These are phyloP conservation scores for Amylocarpus encephaloides DNA, from an alignment of 2,329 filamentous ascomycete genomes.

Conservation along the genomic window DNA sequence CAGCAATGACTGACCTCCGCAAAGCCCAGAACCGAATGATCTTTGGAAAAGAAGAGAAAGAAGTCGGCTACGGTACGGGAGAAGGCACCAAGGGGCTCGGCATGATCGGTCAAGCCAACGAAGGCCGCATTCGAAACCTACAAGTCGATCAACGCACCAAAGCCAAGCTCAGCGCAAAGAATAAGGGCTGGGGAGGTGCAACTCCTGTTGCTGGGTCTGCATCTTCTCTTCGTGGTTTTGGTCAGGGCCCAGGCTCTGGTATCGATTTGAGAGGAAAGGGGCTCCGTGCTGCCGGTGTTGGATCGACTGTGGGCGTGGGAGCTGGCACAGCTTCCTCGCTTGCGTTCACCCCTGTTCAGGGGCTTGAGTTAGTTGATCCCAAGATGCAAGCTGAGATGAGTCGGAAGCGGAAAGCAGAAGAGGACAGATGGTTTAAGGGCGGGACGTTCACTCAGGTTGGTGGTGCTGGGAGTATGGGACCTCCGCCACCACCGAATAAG, in stretches of 20 bases:
- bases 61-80: conserved; percentile 83
- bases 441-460: conserved; percentile 93
- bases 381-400: conserved; percentile 83
- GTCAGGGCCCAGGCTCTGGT: conserved; percentile 52
- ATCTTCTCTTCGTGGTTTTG: conserved; percentile 78
- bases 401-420: conserved; percentile 86
- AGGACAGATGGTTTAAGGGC: conserved; percentile 94
- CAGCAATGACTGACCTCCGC: conserved; percentile 91
- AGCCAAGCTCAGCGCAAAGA: conserved; percentile 90
- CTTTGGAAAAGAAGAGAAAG: conserved; percentile 91
- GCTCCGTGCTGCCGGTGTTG: conserved; percentile 77
- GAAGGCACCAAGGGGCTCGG: conserved; percentile 83
- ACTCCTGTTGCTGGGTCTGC: conserved; percentile 60
- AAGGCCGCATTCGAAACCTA: conserved; percentile 79
- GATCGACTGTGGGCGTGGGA: conserved; percentile 52
- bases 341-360: conserved; percentile 91
- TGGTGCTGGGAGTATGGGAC: conserved; percentile 65
- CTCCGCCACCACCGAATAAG: conserved; percentile 62
- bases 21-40: conserved; percentile 95
- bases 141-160: conserved; percentile 91
- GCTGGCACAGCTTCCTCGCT: conserved; percentile 78
- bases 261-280: conserved; percentile 66
- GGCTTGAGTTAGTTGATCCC: conserved; percentile 89
- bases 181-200: conserved; percentile 83
- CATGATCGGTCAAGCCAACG: conserved; percentile 87